Conservation (phyloP, 768 basidiomycete genomes). For the Suillus subalutaceus region DNA sequence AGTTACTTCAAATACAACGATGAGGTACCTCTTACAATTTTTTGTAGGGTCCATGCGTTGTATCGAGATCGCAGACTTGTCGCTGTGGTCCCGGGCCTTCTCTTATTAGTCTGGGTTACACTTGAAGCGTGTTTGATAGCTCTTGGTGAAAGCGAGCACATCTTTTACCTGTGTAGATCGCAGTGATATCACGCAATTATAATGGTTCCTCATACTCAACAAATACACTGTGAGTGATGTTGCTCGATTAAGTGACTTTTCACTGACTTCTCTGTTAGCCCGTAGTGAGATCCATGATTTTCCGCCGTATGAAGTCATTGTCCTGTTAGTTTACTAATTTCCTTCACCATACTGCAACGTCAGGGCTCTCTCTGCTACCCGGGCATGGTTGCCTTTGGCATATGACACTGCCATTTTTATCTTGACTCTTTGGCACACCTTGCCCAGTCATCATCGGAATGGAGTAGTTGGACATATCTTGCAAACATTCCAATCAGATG, state of each 20-base stretch:
- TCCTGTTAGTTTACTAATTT: background rate
- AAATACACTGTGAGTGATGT: background rate
- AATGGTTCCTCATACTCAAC: no score
- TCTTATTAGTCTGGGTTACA: no score
- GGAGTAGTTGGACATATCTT: slow-evolving; percentile 35
- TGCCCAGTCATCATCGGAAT: background rate
- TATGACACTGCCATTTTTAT: slow-evolving; percentile 48
- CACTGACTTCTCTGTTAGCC: background rate
- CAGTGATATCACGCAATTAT: no score
- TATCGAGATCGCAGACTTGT: no score
- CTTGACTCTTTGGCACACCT: slow-evolving; percentile 33
- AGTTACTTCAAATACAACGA: background rate
- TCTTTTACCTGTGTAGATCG: no score
- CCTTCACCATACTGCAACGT: background rate
- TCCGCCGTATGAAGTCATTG: background rate
- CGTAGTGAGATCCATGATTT: background rate
- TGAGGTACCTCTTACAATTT: background rate
- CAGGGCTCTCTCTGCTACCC: background rate
- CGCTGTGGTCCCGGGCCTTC: no score
- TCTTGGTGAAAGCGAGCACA: no score
- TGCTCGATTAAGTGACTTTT: background rate
- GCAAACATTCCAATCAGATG: slow-evolving; percentile 47
- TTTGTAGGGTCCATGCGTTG: background rate
- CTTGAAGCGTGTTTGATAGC: no score
- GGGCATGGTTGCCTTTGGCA: slow-evolving; percentile 49